Conservation (phyloP, 208 protist genomes). For the Angomonas ambiguus region DNA sequence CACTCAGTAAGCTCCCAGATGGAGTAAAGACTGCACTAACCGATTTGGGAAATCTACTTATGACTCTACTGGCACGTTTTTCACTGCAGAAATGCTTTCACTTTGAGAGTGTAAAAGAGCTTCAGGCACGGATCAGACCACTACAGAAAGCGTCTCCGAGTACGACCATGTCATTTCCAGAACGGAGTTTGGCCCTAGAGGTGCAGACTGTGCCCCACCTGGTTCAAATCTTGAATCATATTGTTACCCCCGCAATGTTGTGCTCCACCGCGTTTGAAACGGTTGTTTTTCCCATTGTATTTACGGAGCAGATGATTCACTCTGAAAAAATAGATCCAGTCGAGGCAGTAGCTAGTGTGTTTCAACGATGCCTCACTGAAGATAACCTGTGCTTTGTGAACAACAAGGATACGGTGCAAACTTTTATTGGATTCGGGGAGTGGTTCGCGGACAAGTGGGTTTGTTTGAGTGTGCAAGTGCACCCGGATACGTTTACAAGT, state of each 20-base stretch:
- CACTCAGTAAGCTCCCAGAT: background rate
- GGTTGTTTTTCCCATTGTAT: conserved; percentile 57
- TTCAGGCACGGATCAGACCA: background rate
- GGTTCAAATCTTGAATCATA: conserved; percentile 32
- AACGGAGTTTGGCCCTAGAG: conserved; percentile 12
- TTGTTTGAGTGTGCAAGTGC: conserved; percentile 42
- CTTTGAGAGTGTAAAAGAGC: background rate
- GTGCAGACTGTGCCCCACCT: conserved; percentile 15
- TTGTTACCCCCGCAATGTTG: conserved; percentile 59
- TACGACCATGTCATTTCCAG: conserved; percentile 8
- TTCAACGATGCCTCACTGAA: conserved; percentile 63
- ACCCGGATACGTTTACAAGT: background rate
- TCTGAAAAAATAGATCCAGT: conserved; percentile 46
- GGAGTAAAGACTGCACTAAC: background rate
- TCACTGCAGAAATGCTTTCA: background rate
- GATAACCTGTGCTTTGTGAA: conserved; percentile 75
- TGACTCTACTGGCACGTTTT: background rate
- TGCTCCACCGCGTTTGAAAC: conserved; percentile 41
- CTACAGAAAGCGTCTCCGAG: background rate
- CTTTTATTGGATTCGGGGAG: conserved; percentile 39
- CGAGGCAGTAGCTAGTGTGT: conserved; percentile 48
- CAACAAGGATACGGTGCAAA: conserved; percentile 26
- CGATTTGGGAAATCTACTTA: background rate
- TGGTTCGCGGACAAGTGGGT: conserved; percentile 59
- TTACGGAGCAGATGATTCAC: conserved; percentile 65